A percentile compares a stretch with the other conserved stretches of the same genome.
These are phyloP conservation scores for Penicillium sp. DNA, from an alignment of 2,329 filamentous ascomycete species.

Conservation along the genomic window DNA sequence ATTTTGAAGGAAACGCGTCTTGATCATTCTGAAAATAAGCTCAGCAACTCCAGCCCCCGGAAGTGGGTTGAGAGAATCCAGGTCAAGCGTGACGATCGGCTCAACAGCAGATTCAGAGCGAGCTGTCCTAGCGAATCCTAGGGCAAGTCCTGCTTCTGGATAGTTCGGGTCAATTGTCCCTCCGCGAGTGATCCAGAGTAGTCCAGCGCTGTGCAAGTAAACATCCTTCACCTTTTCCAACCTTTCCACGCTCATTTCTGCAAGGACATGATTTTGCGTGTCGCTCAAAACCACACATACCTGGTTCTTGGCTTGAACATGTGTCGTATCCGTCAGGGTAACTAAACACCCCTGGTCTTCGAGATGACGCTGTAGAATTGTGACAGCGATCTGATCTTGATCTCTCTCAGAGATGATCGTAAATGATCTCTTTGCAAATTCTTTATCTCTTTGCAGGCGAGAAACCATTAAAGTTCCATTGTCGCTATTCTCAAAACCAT, in stretches of 20 bases:
- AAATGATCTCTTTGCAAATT: not conserved
- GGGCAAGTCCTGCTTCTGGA: slow-evolving; percentile 17
- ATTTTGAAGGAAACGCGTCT: slow-evolving; percentile 5
- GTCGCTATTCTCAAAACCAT: not conserved
- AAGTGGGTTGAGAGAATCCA: slow-evolving; percentile 14
- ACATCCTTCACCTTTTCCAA: slow-evolving; percentile 18
- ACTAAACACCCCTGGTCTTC: slow-evolving; percentile 1
- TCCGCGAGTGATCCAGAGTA: slow-evolving; percentile 27
- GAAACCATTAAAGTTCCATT: not conserved
- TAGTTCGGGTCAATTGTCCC: slow-evolving; percentile 6
- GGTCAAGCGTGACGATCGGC: slow-evolving; percentile 24
- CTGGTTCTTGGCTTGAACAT: slow-evolving; percentile 9
- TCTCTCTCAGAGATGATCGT: slow-evolving; percentile 12
- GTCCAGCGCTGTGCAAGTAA: slow-evolving; percentile 14
- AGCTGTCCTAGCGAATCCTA: slow-evolving; percentile 27
- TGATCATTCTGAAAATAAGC: slow-evolving; percentile 13
- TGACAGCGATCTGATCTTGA: not conserved
- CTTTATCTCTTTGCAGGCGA: not conserved
- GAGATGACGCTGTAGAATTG: not conserved
- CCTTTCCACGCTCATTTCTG: not conserved
- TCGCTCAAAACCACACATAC: slow-evolving; percentile 23
- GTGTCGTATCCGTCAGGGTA: slow-evolving; percentile 2
- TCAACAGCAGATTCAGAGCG: slow-evolving; percentile 25
- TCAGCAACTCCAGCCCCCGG: slow-evolving; percentile 1
- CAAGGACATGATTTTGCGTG: slow-evolving; percentile 1